Percentiles rank a stretch among this genome's conserved stretches.
These are phyloP conservation scores for Rhodosporidiobolus sp. DNA, from an alignment of 768 basidiomycete species.

Conservation along the genomic window DNA sequence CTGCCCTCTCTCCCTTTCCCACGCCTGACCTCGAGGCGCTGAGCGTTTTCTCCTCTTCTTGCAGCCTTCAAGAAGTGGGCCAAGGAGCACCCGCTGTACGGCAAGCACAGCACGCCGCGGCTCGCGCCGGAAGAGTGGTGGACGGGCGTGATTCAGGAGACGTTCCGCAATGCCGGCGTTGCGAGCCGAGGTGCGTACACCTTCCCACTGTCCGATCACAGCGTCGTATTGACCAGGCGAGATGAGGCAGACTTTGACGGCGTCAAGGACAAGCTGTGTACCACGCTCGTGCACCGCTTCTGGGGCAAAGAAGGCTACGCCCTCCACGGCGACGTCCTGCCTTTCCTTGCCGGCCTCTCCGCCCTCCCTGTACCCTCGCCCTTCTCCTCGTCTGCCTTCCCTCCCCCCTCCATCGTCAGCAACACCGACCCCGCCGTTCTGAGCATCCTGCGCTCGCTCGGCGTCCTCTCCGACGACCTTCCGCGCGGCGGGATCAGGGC, in stretches of 20 bases:
- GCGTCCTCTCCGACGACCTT: neutral
- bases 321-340: conserved; percentile 22
- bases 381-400: neutral
- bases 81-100: conserved; percentile 21
- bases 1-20: neutral
- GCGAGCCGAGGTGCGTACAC: neutral
- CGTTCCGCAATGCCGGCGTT: conserved; percentile 27
- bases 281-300: conserved; percentile 25
- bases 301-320: conserved; percentile 22
- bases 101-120: conserved; percentile 26
- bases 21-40: neutral
- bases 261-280: neutral
- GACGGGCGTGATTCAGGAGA: conserved; percentile 23
- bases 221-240: too few species aligned
- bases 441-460: conserved; percentile 19
- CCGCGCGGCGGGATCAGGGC: too few species aligned
- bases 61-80: conserved; percentile 26
- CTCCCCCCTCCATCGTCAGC: conserved; percentile 12
- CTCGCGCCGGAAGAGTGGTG: conserved; percentile 22
- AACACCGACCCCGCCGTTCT: conserved; percentile 23
- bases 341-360: conserved; percentile 9
- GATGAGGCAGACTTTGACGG: neutral
- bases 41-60: fast-evolving
- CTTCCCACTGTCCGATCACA: neutral
- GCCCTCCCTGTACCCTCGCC: neutral